Evolutionary conservation across 1,284 basidiomycete genomes (phyloP), one percentile per base, ranked within the genome.

Genomic region (Cutaneotrichosporon cutaneum): DNA sequence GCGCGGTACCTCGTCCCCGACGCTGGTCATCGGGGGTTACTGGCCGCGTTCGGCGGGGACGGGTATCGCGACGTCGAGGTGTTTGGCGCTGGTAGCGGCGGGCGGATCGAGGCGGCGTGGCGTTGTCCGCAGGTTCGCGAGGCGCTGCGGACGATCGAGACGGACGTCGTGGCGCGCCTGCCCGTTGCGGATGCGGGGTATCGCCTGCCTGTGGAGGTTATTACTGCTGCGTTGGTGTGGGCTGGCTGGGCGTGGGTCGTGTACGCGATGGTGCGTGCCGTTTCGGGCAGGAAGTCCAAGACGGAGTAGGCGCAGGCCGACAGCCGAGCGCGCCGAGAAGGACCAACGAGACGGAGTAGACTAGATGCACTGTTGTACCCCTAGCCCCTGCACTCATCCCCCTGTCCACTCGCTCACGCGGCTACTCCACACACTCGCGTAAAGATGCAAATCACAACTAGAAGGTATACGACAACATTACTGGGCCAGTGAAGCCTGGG

Each of bases 1-100:
- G 72, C 66, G 35, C 59, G 76, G n/a, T 77, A 77, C 59, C 63
- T 76, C 3, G 36, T 53, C 1, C 73, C 76, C 35, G 21, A 39
- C 0, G 56, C 26, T 2, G 32, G 59, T 2, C 54, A 53, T 36
- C 35, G 58, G 26, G 58, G 52, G 4, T 44, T 18, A 45, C 42
- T 4, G 47, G 42, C 33, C 47, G 50, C 21, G 16, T 9, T 16
- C 39, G 18, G 4, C 30, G 47, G 30, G 6, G 45, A 48, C 8
- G 14, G 6, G 4, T 8, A 3, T 7, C 18, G 22, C 21, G 47
- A 44, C 36, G 35, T 27, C 21, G n/a, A 24, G 16, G 24, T 47
- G 52, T 54, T n/a, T 4, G 13, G 53, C n/a, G n/a, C n/a, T n/a
- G n/a, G 26, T 6, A 13, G 10, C 24, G 13, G n/a, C 11, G 30